These are phyloP conservation scores for Dendrocalamus latiflorus DNA, from an alignment of 202 grass and related monocot genomes.

Conservation along the genomic window DNA sequence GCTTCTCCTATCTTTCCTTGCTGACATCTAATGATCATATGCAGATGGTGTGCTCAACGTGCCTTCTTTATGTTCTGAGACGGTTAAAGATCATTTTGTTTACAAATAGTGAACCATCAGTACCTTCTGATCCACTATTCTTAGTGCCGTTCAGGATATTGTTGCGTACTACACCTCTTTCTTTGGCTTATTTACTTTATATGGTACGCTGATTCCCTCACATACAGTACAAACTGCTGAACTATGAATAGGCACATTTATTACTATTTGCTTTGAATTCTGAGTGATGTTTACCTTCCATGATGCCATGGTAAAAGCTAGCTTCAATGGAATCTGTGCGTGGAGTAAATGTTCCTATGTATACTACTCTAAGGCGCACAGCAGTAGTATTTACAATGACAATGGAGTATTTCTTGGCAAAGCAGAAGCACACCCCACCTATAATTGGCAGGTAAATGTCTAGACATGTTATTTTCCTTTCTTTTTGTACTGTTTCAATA, in stretches of 20 bases:
- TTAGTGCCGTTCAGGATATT: slow-evolving; percentile 69
- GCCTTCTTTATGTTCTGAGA: slow-evolving; percentile 83
- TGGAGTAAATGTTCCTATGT: too few species aligned
- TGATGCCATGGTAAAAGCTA: slow-evolving; percentile 60
- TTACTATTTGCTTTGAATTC: slow-evolving; percentile 17
- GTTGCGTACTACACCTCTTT: slow-evolving; percentile 83
- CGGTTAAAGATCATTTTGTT: slow-evolving; percentile 77
- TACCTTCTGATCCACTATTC: slow-evolving; percentile 53
- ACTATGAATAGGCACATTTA: neutral
- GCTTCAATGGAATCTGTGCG: slow-evolving; percentile 92
- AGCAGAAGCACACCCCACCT: too few species aligned
- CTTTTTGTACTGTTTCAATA: neutral
- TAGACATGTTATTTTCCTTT: neutral
- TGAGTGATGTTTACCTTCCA: slow-evolving; percentile 26
- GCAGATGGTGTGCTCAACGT: slow-evolving; percentile 84
- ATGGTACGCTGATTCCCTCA: slow-evolving; percentile 62
- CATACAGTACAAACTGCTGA: neutral
- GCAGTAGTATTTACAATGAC: too few species aligned
- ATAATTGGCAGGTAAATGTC: slow-evolving; percentile 83
- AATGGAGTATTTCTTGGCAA: too few species aligned
- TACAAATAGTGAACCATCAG: slow-evolving; percentile 55
- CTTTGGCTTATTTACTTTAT: slow-evolving; percentile 87
- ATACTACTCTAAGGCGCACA: too few species aligned
- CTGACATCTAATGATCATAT: slow-evolving; percentile 33
- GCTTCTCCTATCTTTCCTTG: neutral